Evolutionary conservation across 208 protist genomes (phyloP), one percentile per base, ranked within the genome.

Genomic region (Naegleria fowleri): DNA sequence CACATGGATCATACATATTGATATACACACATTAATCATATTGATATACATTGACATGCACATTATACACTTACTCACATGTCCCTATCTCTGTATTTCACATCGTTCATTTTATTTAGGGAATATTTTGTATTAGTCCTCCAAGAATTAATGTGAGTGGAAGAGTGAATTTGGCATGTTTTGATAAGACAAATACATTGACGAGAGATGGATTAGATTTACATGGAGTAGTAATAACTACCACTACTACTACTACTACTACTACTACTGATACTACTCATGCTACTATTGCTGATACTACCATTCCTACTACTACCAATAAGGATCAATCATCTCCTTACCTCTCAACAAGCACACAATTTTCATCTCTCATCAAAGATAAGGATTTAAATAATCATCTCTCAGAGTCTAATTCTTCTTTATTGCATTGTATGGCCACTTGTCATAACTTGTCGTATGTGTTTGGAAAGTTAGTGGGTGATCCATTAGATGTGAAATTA

Each of bases 161-260:
- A 41, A 91, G 91, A 52, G 40, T 96, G 2, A 58, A 92, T 51
- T 59, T 95, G 5, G 92, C 95, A 51, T 93, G 92, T 85, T 96
- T 96, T 67, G 95, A 96, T 83, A 96, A 96, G 55, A 96, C 95
- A 4, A 95, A 95, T 29, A 96, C 95, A 0, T 41, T 96, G 0
- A 96, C 95, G 9, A 92, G 94, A 92, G 95, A 96, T 15, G 91
- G 90, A n/a, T 90, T 96, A 0, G 90, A 94, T 52, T 40, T 96
- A 33, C 13, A 33, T 43, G 90, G 83, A 76, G 19, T 83, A 0
- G 67, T 79, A 36, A 2, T 5, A n/a, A 48, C 7, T 48, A 48
- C 5, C 7, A 48, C 5, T 48, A 48, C 43, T 48, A 48, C 43
- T 48, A 1, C 43, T 9, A 48, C 43, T 48, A 48, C 5, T 48